Percentiles rank a stretch among this genome's conserved stretches.
Conservation (phyloP, 306 rosid species). For the Medicago arabica region DNA sequence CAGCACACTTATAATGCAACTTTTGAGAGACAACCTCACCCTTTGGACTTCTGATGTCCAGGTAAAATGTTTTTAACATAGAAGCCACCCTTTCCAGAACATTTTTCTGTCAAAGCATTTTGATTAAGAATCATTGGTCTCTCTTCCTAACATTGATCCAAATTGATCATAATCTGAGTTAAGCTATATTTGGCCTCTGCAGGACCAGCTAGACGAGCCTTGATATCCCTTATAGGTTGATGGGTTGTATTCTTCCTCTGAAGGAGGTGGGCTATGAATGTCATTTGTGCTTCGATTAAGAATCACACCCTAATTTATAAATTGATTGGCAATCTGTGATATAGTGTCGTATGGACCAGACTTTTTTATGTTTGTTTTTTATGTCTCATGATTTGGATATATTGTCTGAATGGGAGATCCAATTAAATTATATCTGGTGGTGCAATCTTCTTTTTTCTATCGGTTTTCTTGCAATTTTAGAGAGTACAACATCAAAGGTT, state of each 20-base stretch:
- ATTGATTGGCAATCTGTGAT: slow-evolving; percentile 49
- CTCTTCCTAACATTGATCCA: slow-evolving; percentile 13
- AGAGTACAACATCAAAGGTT: not conserved
- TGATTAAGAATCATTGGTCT: not conserved
- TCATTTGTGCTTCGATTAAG: slow-evolving; percentile 60
- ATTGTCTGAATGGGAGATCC: slow-evolving; percentile 35
- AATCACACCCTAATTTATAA: slow-evolving; percentile 51
- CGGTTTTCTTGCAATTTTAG: not conserved
- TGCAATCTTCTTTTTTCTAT: slow-evolving; percentile 38
- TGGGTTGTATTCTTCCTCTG: slow-evolving; percentile 53
- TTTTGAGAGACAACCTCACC: slow-evolving; percentile 81
- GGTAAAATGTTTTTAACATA: slow-evolving; percentile 49
- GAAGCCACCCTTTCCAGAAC: slow-evolving; percentile 5
- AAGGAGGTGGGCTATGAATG: slow-evolving; percentile 76
- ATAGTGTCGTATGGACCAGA: slow-evolving; percentile 42
- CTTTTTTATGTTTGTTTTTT: slow-evolving; percentile 28
- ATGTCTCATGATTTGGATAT: slow-evolving; percentile 48
- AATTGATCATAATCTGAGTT: slow-evolving; percentile 32
- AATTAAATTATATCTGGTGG: slow-evolving; percentile 38
- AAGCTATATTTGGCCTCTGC: slow-evolving; percentile 43
- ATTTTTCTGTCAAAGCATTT: slow-evolving; percentile 6
- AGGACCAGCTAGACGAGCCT: slow-evolving; percentile 93
- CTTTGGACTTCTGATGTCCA: slow-evolving; percentile 88
- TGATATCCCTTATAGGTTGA: slow-evolving; percentile 52
- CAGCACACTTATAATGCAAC: slow-evolving; percentile 93